Conservation (phyloP, 306 rosid genomes). For the Rosa multiflora region DNA sequence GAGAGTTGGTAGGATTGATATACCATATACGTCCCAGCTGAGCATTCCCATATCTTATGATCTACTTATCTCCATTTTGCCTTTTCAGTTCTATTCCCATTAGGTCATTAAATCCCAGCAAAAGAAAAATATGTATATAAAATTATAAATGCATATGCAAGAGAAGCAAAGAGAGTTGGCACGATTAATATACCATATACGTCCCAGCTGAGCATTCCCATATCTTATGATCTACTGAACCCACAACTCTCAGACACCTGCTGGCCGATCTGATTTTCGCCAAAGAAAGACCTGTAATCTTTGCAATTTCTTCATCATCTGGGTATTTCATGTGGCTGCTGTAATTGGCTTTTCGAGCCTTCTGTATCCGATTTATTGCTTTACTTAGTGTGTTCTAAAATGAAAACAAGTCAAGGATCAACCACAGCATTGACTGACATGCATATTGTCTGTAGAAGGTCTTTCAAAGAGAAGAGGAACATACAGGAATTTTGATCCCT, state of each 20-base stretch:
- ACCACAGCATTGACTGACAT: slow-evolving; percentile 21
- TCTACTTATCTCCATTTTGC: background rate
- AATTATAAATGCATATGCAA: background rate
- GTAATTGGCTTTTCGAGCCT: slow-evolving; percentile 56
- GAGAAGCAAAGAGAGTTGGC: slow-evolving; percentile 6
- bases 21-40: too few relatives aligned
- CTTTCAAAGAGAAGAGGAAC: slow-evolving; percentile 32
- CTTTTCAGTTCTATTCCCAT: background rate
- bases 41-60: too few relatives aligned
- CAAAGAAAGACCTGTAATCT: slow-evolving; percentile 77
- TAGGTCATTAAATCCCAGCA: background rate
- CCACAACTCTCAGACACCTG: slow-evolving; percentile 71
- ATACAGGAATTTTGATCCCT: slow-evolving; percentile 75
- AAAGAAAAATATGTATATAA: background rate
- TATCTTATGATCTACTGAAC: slow-evolving; percentile 72
- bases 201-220: slow-evolving; percentile 45
- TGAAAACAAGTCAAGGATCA: slow-evolving; percentile 38
- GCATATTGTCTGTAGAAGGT: slow-evolving; percentile 27
- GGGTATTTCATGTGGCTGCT: slow-evolving; percentile 40
- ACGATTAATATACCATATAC: slow-evolving; percentile 58
- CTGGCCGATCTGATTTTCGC: slow-evolving; percentile 74
- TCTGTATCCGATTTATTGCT: slow-evolving; percentile 73
- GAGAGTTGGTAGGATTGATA: too few relatives aligned
- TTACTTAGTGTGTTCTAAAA: slow-evolving; percentile 64
- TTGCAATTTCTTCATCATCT: slow-evolving; percentile 69